Conservation (phyloP, 345 rosid genomes). For the Draba incana region DNA sequence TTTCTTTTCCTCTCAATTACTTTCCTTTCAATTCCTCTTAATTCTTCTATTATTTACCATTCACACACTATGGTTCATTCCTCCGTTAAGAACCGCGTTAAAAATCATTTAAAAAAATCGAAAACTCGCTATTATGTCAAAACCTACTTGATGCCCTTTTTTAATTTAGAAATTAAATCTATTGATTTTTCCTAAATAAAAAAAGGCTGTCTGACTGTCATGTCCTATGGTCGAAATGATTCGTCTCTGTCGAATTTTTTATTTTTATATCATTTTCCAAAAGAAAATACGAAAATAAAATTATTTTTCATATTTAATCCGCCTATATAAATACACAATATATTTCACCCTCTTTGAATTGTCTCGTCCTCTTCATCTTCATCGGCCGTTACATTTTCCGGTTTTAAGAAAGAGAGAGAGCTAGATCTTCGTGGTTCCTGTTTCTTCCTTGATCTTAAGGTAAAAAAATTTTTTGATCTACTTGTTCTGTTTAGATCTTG, state of each 20-base stretch:
- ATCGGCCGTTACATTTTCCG: neutral
- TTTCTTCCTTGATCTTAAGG: conserved; percentile 29
- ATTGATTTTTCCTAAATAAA: too few relatives aligned
- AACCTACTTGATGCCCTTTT: too few relatives aligned
- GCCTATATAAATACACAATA: conserved; percentile 29
- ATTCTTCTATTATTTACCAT: too few relatives aligned
- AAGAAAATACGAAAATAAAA: neutral
- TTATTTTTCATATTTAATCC: conserved; percentile 37
- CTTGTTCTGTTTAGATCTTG: neutral
- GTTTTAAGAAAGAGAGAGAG: neutral
- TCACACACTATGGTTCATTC: too few relatives aligned
- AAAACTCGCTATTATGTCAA: too few relatives aligned
- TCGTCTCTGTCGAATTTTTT: conserved; percentile 27
- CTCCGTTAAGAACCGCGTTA: too few relatives aligned
- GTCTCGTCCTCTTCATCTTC: conserved; percentile 23
- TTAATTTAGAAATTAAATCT: too few relatives aligned
- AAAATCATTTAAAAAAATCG: too few relatives aligned
- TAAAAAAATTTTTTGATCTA: conserved; percentile 2
- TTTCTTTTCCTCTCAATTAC: too few relatives aligned
- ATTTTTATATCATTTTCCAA: neutral
- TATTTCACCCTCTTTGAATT: neutral
- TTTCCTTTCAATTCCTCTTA: too few relatives aligned
- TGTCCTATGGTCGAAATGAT: conserved; percentile 54
- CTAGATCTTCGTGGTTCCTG: conserved; percentile 7
- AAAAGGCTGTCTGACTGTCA: conserved; percentile 49